Base-by-base conservation (phyloP, 768 basidiomycete species). In the Crucibulum laeve region DNA sequence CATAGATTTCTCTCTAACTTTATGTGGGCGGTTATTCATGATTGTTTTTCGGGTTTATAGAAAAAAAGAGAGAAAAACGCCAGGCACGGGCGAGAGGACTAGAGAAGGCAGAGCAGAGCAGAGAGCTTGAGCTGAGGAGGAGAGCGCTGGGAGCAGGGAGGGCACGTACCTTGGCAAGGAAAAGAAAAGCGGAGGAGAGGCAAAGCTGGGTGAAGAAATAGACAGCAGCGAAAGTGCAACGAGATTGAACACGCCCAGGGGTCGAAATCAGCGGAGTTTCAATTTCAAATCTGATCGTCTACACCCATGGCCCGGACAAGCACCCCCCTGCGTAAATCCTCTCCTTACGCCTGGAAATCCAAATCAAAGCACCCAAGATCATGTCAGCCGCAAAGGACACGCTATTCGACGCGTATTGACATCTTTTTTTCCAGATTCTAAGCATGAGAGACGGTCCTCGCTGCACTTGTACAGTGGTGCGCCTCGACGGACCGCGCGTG, bases 11-110 rank as follows among this genome's bases (percentile, higher is more conserved):
- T 42, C 26, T 54, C 67, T 51, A 48, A 75, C 76, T 65, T 87
- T 87, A 63, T 85, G 85, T 19, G 84, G 83, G 55, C 86, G 80
- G 44, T 79, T 70, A 63, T 81, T 86, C 86, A 87, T 87, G 56
- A 53, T 63, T 50, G 53, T 51, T 46, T 32, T 51, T 46, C 44
- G 37, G 49, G 37, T 49, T 52, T 53, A 45, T 38, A 38, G 46
- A 48, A 47, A 44, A 52, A 46, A 40, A 52, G 47, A 45, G 48
- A 36, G 47, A 19, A 43, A 51, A 55, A 41, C 40, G 50, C 50
- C 44, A 39, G 47, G 47, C 40, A 54, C 46, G 37, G n/a, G n/a
- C n/a, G 48, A 43, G 50, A 53, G 49, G 47, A 51, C 7, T 26
- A 25, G 41, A 44, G 44, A 45, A 13, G 43, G 34, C 42, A 42